A percentile compares a stretch with the other conserved stretches of the same genome.
These are phyloP conservation scores for Ogataea pignaliae DNA, from an alignment of 805 yeast genomes.

Conservation along the genomic window DNA sequence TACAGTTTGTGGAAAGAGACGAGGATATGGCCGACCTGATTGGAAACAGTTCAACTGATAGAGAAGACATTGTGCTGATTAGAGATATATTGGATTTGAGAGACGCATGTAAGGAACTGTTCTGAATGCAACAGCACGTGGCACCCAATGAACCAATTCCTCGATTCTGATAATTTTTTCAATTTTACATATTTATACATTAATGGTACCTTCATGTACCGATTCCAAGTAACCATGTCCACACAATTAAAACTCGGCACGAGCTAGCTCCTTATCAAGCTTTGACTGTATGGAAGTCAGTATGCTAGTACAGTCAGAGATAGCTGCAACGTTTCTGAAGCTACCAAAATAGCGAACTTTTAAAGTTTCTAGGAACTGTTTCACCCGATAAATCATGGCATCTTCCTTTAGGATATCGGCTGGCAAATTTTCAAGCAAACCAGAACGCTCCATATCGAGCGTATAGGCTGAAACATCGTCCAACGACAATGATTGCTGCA, in stretches of 20 bases:
- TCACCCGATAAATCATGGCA: slow-evolving; percentile 7
- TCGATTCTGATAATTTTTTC: slow-evolving; percentile 1
- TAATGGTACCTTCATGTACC: background rate
- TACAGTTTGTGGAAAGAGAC: slow-evolving; percentile 72
- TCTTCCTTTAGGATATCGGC: slow-evolving; percentile 9
- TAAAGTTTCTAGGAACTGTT: slow-evolving; percentile 7
- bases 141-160: no score
- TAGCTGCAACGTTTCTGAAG: slow-evolving; percentile 13
- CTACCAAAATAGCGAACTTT: slow-evolving; percentile 15
- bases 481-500: no score
- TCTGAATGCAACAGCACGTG: slow-evolving; percentile 18
- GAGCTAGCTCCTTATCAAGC: slow-evolving; percentile 15
- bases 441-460: background rate
- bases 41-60: slow-evolving; percentile 31
- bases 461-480: no score
- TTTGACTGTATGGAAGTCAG: slow-evolving; percentile 13
- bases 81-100: slow-evolving; percentile 54
- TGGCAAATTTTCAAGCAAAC: background rate
- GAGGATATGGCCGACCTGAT: slow-evolving; percentile 41
- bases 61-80: slow-evolving; percentile 45
- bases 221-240: no score
- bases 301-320: slow-evolving; percentile 18
- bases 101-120: slow-evolving; percentile 47
- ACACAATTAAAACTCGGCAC: slow-evolving; percentile 9
- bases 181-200: background rate